A percentile compares a stretch with the other conserved stretches of the same genome.
phyloP scores from a whole-genome alignment of 768 basidiomycete genomes.

The Boletus coccyginus region DNA sequence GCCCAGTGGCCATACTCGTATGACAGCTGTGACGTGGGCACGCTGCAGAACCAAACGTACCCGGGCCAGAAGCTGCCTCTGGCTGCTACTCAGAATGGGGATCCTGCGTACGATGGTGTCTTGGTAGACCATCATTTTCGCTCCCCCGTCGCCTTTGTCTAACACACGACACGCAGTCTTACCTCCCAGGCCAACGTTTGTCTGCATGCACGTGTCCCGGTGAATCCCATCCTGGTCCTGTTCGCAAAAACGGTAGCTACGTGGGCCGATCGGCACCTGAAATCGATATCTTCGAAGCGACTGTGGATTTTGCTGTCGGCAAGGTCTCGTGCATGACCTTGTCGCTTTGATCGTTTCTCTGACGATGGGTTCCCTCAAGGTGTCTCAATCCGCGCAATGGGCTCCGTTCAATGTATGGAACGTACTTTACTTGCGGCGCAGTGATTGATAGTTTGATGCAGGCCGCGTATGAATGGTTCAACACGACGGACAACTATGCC shows the following conservation, averaged over 20 bases:
- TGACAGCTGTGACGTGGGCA: conserved; percentile 72
- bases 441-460: conserved; percentile 10
- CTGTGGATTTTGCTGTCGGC: conserved; percentile 27
- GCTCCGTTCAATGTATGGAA: conserved; percentile 34
- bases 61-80: conserved; percentile 43
- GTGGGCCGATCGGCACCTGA: conserved; percentile 57
- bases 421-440: background rate
- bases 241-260: conserved; percentile 45
- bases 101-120: conserved; percentile 29
- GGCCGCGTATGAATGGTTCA: conserved; percentile 45
- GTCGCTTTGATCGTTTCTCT: conserved; percentile 4
- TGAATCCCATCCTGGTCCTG: conserved; percentile 59
- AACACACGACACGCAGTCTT: conserved; percentile 31
- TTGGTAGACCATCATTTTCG: conserved; percentile 17
- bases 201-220: conserved; percentile 56
- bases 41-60: conserved; percentile 69
- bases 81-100: conserved; percentile 40
- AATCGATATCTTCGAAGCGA: conserved; percentile 59
- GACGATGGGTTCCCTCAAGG: conserved; percentile 26
- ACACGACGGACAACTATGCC: conserved; percentile 31
- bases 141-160: background rate
- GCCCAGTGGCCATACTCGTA: conserved; percentile 53
- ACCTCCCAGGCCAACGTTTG: conserved; percentile 54
- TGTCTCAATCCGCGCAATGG: conserved; percentile 55
- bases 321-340: conserved; percentile 30